A percentile compares a stretch with the other conserved stretches of the same genome.
Conservation (phyloP, 306 rosid genomes). For the Cucumis cinereus region DNA sequence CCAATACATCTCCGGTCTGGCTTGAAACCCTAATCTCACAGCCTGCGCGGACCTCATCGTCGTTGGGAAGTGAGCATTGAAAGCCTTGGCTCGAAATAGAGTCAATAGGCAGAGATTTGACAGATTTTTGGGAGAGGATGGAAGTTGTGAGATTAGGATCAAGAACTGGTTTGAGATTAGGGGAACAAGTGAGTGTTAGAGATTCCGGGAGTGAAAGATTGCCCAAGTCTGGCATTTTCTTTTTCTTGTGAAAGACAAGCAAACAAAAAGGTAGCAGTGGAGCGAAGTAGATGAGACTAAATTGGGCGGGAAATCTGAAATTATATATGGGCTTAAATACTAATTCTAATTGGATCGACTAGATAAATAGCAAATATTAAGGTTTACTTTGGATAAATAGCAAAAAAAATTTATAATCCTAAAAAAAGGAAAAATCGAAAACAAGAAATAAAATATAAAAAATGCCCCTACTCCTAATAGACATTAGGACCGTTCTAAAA, state of each 20-base stretch:
- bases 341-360: too few relatives aligned
- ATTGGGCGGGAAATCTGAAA: not conserved
- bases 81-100: slow-evolving; percentile 7
- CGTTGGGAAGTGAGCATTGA: slow-evolving; percentile 1
- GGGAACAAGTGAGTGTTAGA: slow-evolving; percentile 22
- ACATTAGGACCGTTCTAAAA: too few relatives aligned
- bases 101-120: slow-evolving; percentile 17
- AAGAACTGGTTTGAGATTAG: slow-evolving; percentile 16
- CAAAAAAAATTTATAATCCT: too few relatives aligned
- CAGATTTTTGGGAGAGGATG: slow-evolving; percentile 8
- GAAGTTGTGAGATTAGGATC: slow-evolving; percentile 13
- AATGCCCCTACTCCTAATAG: too few relatives aligned
- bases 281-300: not conserved
- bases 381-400: too few relatives aligned
- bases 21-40: slow-evolving; percentile 28
- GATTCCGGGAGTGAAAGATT: slow-evolving; percentile 39
- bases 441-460: too few relatives aligned
- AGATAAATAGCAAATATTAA: too few relatives aligned
- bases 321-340: not conserved
- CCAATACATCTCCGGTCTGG: slow-evolving; percentile 25
- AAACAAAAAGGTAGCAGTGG: slow-evolving; percentile 12
- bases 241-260: not conserved
- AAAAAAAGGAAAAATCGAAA: too few relatives aligned
- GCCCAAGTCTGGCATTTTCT: slow-evolving; percentile 59
- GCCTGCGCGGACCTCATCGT: slow-evolving; percentile 8